Evolutionary conservation across 257 asterid species (phyloP).

Genomic region (Solanum bukasovii): DNA sequence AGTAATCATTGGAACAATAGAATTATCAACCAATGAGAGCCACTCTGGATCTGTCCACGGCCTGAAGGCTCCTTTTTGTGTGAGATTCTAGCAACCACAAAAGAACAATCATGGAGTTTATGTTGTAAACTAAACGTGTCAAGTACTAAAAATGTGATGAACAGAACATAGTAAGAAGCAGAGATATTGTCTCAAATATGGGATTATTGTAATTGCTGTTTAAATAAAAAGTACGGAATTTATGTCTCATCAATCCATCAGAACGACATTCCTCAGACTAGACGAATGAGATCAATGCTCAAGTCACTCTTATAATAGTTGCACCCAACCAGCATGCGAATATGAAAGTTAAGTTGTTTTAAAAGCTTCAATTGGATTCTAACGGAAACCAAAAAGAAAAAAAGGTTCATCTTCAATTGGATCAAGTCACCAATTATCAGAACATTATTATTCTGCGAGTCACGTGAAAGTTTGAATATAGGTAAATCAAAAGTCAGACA

Average conservation of each 20-base stretch:
- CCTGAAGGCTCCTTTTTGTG: constrained; percentile 1
- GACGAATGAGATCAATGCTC: neutral
- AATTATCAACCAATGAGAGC: neutral
- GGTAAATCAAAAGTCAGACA: neutral
- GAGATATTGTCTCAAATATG: neutral
- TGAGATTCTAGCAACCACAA: constrained; percentile 1
- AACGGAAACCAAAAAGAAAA: neutral
- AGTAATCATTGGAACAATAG: neutral
- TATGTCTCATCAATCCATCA: neutral
- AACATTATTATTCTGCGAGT: neutral
- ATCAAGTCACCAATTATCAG: neutral
- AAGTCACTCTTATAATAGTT: neutral
- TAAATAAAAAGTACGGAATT: neutral
- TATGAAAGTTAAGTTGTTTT: neutral
- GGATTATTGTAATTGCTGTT: neutral
- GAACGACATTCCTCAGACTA: neutral
- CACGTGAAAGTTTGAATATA: neutral
- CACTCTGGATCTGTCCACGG: neutral
- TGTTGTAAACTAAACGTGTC: neutral
- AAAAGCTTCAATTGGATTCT: neutral
- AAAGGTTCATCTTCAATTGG: neutral
- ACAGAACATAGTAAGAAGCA: neutral
- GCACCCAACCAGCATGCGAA: neutral
- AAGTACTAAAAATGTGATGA: neutral
- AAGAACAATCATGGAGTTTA: neutral